Evolutionary conservation across 2,329 filamentous ascomycete genomes (phyloP).

Genomic region (Alternaria brassicicola): DNA sequence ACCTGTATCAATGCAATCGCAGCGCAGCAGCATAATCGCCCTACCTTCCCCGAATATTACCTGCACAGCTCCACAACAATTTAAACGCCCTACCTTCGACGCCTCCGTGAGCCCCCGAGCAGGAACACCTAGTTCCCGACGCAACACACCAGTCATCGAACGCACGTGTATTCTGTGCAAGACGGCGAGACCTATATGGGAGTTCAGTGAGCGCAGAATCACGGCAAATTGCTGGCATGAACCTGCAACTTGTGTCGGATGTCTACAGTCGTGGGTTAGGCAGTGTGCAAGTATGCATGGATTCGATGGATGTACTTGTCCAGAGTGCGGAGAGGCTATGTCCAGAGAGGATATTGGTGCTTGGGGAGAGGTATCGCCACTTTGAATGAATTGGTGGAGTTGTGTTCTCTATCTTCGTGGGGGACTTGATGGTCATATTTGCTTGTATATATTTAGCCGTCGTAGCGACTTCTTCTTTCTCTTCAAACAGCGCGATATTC

Average conservation of each 20-base stretch:
- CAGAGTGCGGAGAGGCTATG: constrained; percentile 39
- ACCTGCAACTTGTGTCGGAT: constrained; percentile 35
- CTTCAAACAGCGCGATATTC: background rate
- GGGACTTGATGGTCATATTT: background rate
- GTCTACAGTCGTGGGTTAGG: constrained; percentile 36
- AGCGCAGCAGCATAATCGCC: constrained; percentile 6
- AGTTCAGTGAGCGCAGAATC: constrained; percentile 31
- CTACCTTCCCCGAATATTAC: constrained; percentile 4
- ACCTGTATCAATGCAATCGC: constrained; percentile 22
- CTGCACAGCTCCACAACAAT: constrained; percentile 14
- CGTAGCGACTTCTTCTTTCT: background rate
- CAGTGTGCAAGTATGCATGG: constrained; percentile 25
- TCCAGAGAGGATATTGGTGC: constrained; percentile 32
- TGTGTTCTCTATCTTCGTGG: background rate
- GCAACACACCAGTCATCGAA: constrained; percentile 25
- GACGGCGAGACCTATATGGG: constrained; percentile 21
- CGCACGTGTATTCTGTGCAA: constrained; percentile 40
- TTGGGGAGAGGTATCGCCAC: constrained; percentile 24
- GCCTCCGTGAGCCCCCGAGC: constrained; percentile 8
- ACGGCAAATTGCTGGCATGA: constrained; percentile 38
- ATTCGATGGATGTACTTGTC: constrained; percentile 33
- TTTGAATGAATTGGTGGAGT: background rate
- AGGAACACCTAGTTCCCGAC: constrained; percentile 15
- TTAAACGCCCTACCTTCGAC: constrained; percentile 1
- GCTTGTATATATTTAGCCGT: background rate